Conservation (phyloP, 2,329 filamentous ascomycete genomes). For the Fusarium sp. region DNA sequence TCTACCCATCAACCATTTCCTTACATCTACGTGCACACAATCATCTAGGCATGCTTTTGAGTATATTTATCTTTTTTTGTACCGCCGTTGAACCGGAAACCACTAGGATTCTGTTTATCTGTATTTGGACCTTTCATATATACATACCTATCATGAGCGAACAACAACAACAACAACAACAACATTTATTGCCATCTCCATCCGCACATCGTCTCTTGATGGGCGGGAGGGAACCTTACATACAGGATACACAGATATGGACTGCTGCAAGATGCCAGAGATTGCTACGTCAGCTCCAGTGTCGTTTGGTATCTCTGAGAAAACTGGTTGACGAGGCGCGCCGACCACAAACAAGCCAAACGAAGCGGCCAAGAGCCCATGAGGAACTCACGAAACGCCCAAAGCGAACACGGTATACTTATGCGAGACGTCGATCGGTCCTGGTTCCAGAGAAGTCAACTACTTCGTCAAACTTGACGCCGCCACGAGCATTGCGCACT, state of each 20-base stretch:
- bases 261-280: conserved; percentile 60
- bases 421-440: conserved; percentile 40
- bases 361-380: conserved; percentile 39
- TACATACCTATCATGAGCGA: conserved; percentile 17
- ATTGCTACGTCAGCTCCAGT: conserved; percentile 59
- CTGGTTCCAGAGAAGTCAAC: conserved; percentile 7
- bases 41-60: neutral
- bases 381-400: conserved; percentile 10
- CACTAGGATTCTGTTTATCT: neutral
- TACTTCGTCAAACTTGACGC: conserved; percentile 30
- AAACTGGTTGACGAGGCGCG: conserved; percentile 47
- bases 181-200: conserved; percentile 6
- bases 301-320: conserved; percentile 55
- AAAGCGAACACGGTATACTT: conserved; percentile 49
- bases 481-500: conserved; percentile 45
- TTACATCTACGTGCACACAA: neutral
- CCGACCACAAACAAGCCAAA: conserved; percentile 7
- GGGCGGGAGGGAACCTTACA: neutral
- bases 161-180: neutral
- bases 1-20: neutral
- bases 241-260: conserved; percentile 53
- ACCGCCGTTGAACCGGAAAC: neutral
- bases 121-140: neutral
- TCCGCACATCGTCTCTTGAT: conserved; percentile 31
- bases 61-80: neutral